Percentiles rank a stretch among this genome's conserved stretches.
phyloP scores from a whole-genome alignment of 345 rosid genomes.

The Nasturtium officinale region DNA sequence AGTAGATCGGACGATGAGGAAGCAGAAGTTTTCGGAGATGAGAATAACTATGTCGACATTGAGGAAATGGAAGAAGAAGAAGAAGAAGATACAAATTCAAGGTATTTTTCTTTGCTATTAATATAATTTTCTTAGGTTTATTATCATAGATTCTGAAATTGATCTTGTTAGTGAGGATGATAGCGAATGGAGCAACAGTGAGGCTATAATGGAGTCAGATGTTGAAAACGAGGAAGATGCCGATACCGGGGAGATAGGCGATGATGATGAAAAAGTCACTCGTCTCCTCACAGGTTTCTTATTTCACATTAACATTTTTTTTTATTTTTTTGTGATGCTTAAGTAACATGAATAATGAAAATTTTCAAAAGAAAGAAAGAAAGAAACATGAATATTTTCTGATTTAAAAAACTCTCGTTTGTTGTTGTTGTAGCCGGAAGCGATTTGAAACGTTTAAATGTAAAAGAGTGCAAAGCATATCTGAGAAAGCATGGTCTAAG shows the following conservation, averaged over 20 bases:
- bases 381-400: conserved; percentile 19
- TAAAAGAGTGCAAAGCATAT: conserved; percentile 57
- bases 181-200: conserved; percentile 31
- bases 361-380: too few relatives aligned
- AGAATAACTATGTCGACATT: conserved; percentile 5
- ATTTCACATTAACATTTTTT: not conserved
- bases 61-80: conserved; percentile 20
- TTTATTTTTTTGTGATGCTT: too few relatives aligned
- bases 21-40: conserved; percentile 23
- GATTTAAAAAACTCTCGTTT: conserved; percentile 1
- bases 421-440: conserved; percentile 44
- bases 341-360: too few relatives aligned
- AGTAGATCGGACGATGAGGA: conserved; percentile 43
- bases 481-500: conserved; percentile 56
- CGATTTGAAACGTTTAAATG: conserved; percentile 44
- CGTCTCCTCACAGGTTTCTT: conserved; percentile 50
- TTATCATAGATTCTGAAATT: not conserved
- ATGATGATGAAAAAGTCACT: conserved; percentile 38
- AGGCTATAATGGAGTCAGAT: conserved; percentile 20
- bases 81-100: conserved; percentile 22
- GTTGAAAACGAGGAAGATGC: conserved; percentile 20
- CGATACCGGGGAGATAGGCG: not conserved
- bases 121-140: not conserved
- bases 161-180: conserved; percentile 31
- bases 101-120: conserved; percentile 12